Evolutionary conservation across 306 rosid genomes (phyloP), one percentile per base, ranked within the genome.

Genomic region (Castanospermum australe): DNA sequence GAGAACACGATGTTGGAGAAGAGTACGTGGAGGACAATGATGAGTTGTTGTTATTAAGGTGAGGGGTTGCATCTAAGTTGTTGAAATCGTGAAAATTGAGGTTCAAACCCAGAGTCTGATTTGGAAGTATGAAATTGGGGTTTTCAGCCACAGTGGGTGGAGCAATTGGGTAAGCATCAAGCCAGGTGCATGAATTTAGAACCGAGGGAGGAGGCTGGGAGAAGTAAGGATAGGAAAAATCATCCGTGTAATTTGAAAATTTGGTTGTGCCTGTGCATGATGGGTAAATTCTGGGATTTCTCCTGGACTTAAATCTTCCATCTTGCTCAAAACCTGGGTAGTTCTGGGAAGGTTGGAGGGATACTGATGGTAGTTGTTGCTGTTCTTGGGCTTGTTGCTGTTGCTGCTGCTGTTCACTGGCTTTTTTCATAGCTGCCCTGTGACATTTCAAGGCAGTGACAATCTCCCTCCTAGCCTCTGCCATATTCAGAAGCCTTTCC

Each of bases 381-480:
- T 64, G 84, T 38, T 72, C 70, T 20, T 84, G 83, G 8, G 66
- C 52, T 28, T 84, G 86, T 41, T 81, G 82, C 2, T 86, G 87
- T 14, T 87, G 91, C 6, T 87, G 83, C 13, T 87, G 88, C 7
- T 84, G 88, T 59, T 93, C 88, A 57, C 65, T 80, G 64, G 93
- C 92, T 82, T 89, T 90, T 80, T 94, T 92, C 92, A 92, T 93
- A 32, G 98, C 60, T 7, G 98, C 99, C 80, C 99, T 85, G 54
- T 95, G 99, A 87, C 72, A 87, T 78, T 95, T 91, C 62, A 95
- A 92, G 77, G 98, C 99, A 69, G 92, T 81, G 73, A 85, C 93
- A 73, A 95, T 95, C 83, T 95, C 99, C 83, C 90, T 91, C 67
- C 99, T 87, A 14, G 98, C 98, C 84, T 95, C 97, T 4, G 98